Base-by-base conservation (phyloP, 2,329 filamentous ascomycete species). In the Mollisia scopiformis region DNA sequence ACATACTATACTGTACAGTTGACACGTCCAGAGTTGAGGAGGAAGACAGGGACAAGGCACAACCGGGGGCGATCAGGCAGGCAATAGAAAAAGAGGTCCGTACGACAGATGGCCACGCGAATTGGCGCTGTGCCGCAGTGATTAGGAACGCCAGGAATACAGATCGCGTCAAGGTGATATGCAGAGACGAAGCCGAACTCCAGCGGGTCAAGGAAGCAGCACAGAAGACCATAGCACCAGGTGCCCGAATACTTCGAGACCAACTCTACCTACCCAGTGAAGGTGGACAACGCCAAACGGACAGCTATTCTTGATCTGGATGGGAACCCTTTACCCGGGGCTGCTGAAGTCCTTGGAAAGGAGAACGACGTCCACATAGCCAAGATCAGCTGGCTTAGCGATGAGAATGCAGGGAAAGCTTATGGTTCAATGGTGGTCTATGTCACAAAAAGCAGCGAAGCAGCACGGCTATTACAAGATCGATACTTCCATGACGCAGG, bases 211-310 rank as follows among this genome's bases (percentile, higher is more conserved):
- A 69, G 54, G 28, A 61, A 47, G 53, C 57, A 37, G 51, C 59
- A 21, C 58, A 65, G 56, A 61, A 41, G 25, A 69, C 53, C 19
- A 13, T 62, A 21, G 57, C 57, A 21, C 33, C 16, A n/a, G 68
- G 66, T 41, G 66, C 55, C 39, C 58, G 64, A 37, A 59, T 69
- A 11, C 55, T 66, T 28, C 59, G 61, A 39, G 62, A 71, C 54
- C 58, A 71, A 19, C 57, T 70, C 31, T 33, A 33, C 31, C 8
- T 71, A 70, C 55, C 68, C 61, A 10, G 37, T 47, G 25, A 56
- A 56, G 19, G 37, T 56, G 27, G 35, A 56, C 37, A 56, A 56
- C 47, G 37, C 27, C 14, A 52, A 52, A 7, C 25, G 25, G 31
- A 52, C 28, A 52, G 49, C 21, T 33, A 52, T 52, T 46, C 53